Percentiles rank a stretch among this genome's conserved stretches.
Conservation (phyloP, 495 filamentous ascomycete genomes). For the Emericellopsis terricola region DNA sequence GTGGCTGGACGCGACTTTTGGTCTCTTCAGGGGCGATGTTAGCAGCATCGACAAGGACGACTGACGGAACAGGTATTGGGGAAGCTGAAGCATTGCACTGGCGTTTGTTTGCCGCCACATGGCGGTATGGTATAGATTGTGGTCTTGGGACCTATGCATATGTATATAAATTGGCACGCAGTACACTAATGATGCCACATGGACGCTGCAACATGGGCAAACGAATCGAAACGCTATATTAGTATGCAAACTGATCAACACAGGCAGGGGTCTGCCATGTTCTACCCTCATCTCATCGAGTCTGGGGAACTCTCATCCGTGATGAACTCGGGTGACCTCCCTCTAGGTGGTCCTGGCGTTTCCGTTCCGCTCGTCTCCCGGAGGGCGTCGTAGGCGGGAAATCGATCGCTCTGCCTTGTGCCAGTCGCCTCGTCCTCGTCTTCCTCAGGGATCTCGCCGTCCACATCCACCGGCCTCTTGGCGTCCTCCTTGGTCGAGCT, state of each 20-base stretch:
- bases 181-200: too few species aligned
- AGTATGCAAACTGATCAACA: too few species aligned
- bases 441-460: constrained; percentile 3
- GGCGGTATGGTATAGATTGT: too few species aligned
- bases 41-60: constrained; percentile 32
- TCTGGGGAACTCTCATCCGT: neutral
- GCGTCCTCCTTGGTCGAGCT: constrained; percentile 8
- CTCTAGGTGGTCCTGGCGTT: neutral
- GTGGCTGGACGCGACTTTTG: constrained; percentile 27
- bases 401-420: too few species aligned
- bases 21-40: constrained; percentile 30
- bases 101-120: too few species aligned
- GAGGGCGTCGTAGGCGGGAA: too few species aligned
- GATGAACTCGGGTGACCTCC: neutral
- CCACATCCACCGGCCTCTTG: constrained; percentile 4
- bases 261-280: too few species aligned
- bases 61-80: constrained; percentile 4
- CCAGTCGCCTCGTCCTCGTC: constrained; percentile 6
- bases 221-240: too few species aligned
- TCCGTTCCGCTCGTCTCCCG: constrained; percentile 3
- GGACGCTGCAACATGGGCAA: too few species aligned
- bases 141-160: too few species aligned
- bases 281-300: neutral
- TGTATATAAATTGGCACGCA: too few species aligned
- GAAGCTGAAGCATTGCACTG: too few species aligned